Evolutionary conservation across 352 stramenopile genomes (phyloP), one percentile per base, ranked within the genome.

Genomic region (Globisporangium rhizosaccharum): DNA sequence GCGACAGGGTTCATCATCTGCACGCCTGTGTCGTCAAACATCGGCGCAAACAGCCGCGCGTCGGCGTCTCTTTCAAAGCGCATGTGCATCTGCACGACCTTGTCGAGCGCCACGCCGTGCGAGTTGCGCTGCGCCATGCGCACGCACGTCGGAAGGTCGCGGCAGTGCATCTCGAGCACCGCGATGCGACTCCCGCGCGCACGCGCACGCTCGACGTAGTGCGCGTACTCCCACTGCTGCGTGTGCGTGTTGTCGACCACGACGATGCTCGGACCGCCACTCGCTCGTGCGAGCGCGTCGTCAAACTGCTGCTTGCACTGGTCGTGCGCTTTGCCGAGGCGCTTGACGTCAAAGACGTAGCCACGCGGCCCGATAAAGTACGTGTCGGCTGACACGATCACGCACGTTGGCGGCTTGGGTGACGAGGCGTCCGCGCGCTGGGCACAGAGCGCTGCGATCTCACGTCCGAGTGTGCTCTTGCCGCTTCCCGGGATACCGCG

Each of bases 211-310:
- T 64, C 42, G 36, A 81, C 71, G 37, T 92, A 92, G 18, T 63
- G 37, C 20, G 77, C 71, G 44, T 86, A 92, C 59, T 90, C 82
- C 81, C 82, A 89, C 26, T 51, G 54, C 56, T 87, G 79, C 2
- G 81, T 89, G 56, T 79, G 78, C 0, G 82, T 90, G 53, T 92
- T 92, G 57, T 92, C 82, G 5, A 90, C 74, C 9, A 92, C n/a
- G 28, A 92, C 48, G 33, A 92, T 54, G 2, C 10, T 60, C 57
- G 9, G 28, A 25, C 26, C 33, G 33, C 33, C 33, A 39, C 33
- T 52, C 42, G 17, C 57, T 42, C 15, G 18, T 8, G 61, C 20
- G 25, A 88, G 23, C 18, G 75, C 75, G 25, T 62, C 54, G 0
- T 61, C 59, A 56, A 89, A 90, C 12, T 66, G 51, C 3, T 42